Evolutionary conservation across 768 basidiomycete genomes (phyloP), one percentile per base, ranked within the genome.

Genomic region (Mycena venus): DNA sequence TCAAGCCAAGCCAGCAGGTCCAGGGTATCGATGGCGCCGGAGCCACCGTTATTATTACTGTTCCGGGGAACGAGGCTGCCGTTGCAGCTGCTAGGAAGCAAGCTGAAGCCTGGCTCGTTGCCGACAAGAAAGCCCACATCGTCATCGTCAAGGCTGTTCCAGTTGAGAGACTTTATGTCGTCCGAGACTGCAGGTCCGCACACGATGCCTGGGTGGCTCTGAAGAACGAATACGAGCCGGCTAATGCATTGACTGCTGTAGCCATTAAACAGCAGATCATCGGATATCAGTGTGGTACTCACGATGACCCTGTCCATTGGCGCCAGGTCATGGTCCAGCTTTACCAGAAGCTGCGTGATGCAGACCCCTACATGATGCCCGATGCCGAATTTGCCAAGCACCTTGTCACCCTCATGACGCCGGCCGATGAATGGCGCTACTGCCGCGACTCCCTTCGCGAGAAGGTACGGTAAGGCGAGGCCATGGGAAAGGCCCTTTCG

Each of bases 61-160:
- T n/a, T n/a, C n/a, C n/a, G n/a, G n/a, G n/a, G n/a, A 77, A 77
- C 40, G 76, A 77, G 47, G 58, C 21, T 0, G 65, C 17, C 0
- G 77, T 77, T 0, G 36, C 12, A 0, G 67, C 49, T 0, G 77
- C 77, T 14, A 70, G 51, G 55, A 59, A 73, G 32, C 21, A 25
- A 1, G 70, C 74, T 29, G 74, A 73, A 49, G 60, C 56, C 2
- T 77, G 77, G 77, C 31, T 75, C 7, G 17, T n/a, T 4, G 66
- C 40, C 8, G 68, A 77, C 42, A 70, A 75, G 59, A 72, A 75
- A n/a, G 74, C 74, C 9, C 70, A 63, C 4, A 53, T 74, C 7
- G 34, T 73, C 40, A 77, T 77, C 32, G 40, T 65, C 19, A 68
- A 75, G 29, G 73, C 74, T 1, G 56, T 77, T 29, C 77, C 74